Conservation (phyloP, 1,284 basidiomycete genomes). For the Cryptococcus sp. region DNA sequence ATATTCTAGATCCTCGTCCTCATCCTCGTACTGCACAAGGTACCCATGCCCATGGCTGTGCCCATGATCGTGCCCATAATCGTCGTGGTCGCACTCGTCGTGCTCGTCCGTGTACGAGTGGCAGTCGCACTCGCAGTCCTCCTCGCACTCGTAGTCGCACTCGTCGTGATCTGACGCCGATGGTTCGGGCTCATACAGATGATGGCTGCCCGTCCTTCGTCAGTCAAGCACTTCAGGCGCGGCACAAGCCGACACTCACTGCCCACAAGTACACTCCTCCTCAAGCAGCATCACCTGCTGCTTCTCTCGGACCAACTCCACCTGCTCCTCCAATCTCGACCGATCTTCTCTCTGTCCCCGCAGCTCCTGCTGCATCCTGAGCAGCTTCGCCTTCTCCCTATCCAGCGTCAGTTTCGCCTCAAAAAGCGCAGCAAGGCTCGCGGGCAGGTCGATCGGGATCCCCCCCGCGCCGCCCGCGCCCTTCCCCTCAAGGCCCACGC, state of each 20-base stretch:
- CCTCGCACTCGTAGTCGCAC: conserved; percentile 30
- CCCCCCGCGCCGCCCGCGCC: neutral
- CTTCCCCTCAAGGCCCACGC: neutral
- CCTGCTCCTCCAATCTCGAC: conserved; percentile 14
- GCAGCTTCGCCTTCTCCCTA: conserved; percentile 47
- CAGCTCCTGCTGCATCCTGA: conserved; percentile 49
- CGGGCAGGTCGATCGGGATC: conserved; percentile 42
- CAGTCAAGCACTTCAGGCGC: neutral
- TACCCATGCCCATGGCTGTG: conserved; percentile 13
- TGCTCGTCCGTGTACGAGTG: conserved; percentile 23
- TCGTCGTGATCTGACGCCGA: conserved; percentile 34
- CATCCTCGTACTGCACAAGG: conserved; percentile 3
- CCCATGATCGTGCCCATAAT: conserved; percentile 5
- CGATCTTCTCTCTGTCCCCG: conserved; percentile 43
- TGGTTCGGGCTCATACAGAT: conserved; percentile 20
- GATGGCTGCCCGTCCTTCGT: conserved; percentile 22
- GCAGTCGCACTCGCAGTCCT: conserved; percentile 22
- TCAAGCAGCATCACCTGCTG: conserved; percentile 11
- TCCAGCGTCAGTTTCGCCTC: conserved; percentile 48
- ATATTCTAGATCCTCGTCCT: conserved; percentile 12
- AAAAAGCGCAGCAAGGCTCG: conserved; percentile 46
- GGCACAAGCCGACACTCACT: conserved; percentile 13
- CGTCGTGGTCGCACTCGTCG: conserved; percentile 17
- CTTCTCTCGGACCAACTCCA: conserved; percentile 3
- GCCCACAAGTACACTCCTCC: conserved; percentile 43